Base-by-base conservation (phyloP, 441 rosid species). In the Euphorbia schlechtendalii region DNA sequence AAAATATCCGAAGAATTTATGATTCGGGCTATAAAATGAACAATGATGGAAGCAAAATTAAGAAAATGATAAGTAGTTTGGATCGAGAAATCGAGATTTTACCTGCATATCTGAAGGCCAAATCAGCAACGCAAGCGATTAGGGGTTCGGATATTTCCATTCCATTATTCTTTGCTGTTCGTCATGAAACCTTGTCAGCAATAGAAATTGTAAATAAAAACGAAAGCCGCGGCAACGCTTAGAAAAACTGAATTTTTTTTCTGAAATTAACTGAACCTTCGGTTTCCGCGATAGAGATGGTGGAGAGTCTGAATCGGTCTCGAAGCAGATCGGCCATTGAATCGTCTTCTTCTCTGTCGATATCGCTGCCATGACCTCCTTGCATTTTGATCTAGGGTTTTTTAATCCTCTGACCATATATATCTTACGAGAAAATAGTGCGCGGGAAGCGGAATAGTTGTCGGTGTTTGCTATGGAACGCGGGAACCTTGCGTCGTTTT, bases 81-180 rank as follows among this genome's bases (percentile, higher is more conserved):
- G 32, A 11, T 6, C 0, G 30, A 34, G 18, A 8, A 8, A 11
- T 46, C 7, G 14, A 57, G 57, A 10, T 9, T 70, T 63, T 69
- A 85, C 98, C 96, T 52, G 96, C 69, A 61, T 80, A 92, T 73
- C 81, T 86, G 71, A 86, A 84, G 38, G 90, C 82, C 76, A 87
- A 77, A 75, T 89, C 94, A 20, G 90, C 68, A 22, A 89, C 64
- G 74, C 87, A 84, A 62, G 89, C 84, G 0, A 84, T 77, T 20
- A 92, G 76, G 4, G 90, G 79, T 74, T 74, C 84, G 6, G 79
- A 73, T 59, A 86, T 73, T 18, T 82, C 96, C 89, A 88, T 78
- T 40, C 82, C 84, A 38, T 56, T 74, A 57, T 68, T 79, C 82
- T 75, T 83, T 17, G 90, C 95, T 89, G 92, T 73, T 53, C 56